Evolutionary conservation across 345 rosid genomes (phyloP).

Genomic region (Ceriops zippeliana): DNA sequence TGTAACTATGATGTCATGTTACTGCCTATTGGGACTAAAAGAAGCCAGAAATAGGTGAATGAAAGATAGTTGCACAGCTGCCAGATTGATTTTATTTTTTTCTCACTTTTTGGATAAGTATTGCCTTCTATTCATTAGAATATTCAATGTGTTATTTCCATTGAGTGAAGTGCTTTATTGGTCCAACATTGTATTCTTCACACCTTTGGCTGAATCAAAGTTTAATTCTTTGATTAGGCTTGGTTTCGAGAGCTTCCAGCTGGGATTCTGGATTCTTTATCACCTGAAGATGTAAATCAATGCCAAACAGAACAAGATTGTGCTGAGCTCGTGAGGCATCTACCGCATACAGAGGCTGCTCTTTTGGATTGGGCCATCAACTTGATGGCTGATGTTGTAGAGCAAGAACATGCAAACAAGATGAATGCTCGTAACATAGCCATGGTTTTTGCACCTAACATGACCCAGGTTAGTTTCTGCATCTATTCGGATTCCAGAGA

Average conservation of each 20-base stretch:
- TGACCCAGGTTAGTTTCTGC: slow-evolving; percentile 18
- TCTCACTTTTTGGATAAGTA: neutral
- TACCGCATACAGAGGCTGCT: slow-evolving; percentile 25
- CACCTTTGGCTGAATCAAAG: neutral
- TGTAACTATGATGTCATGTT: no score
- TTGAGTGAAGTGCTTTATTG: neutral
- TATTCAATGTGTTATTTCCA: neutral
- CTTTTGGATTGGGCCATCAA: slow-evolving; percentile 28
- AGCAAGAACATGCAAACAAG: slow-evolving; percentile 22
- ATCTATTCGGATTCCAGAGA: neutral
- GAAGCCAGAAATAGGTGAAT: no score
- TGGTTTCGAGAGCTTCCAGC: slow-evolving; percentile 30
- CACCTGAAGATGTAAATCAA: slow-evolving; percentile 24
- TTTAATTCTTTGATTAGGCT: slow-evolving; percentile 18
- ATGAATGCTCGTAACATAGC: slow-evolving; percentile 30
- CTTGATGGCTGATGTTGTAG: slow-evolving; percentile 28
- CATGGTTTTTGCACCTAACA: slow-evolving; percentile 29
- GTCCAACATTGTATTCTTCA: neutral
- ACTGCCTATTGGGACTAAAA: no score
- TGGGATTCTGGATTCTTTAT: slow-evolving; percentile 26
- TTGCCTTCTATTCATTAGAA: neutral
- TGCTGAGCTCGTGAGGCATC: slow-evolving; percentile 17
- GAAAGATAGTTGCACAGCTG: neutral
- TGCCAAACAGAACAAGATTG: slow-evolving; percentile 24
- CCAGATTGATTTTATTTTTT: neutral